Percentiles rank a stretch among this genome's conserved stretches.
phyloP scores from a whole-genome alignment of 257 asterid species.

The Solanum sparsipilum region DNA sequence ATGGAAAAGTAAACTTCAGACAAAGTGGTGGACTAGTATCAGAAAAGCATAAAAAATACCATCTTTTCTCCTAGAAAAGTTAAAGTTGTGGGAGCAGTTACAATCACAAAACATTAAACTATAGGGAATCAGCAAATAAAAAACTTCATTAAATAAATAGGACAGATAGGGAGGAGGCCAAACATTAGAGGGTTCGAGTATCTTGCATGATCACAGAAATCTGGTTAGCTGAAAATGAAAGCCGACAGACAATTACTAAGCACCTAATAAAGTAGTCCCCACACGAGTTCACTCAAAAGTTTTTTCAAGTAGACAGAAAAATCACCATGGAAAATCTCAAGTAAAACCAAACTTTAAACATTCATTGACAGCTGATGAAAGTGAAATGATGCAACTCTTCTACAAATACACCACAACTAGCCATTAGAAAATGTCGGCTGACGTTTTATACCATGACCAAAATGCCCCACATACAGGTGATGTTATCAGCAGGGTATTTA shows the following conservation, averaged over 20 bases:
- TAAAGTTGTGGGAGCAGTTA: slow-evolving; percentile 39
- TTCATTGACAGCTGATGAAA: slow-evolving; percentile 25
- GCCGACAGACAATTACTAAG: slow-evolving; percentile 30
- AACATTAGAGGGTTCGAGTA: slow-evolving; percentile 31
- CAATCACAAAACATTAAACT: slow-evolving; percentile 24
- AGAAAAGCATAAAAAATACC: slow-evolving; percentile 19
- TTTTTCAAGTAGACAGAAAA: slow-evolving; percentile 11
- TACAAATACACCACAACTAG: slow-evolving; percentile 23
- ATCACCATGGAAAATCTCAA: background rate
- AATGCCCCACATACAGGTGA: slow-evolving; percentile 18
- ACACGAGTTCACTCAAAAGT: slow-evolving; percentile 26
- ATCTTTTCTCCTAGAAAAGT: slow-evolving; percentile 14
- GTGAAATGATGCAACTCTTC: slow-evolving; percentile 46
- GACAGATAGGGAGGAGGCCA: slow-evolving; percentile 8
- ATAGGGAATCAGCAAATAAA: slow-evolving; percentile 10
- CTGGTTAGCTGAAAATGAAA: slow-evolving; percentile 32
- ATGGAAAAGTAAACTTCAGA: slow-evolving; percentile 6
- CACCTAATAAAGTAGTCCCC: slow-evolving; percentile 30
- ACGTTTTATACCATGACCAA: slow-evolving; percentile 13
- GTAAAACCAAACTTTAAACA: slow-evolving; percentile 5
- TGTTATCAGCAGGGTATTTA: background rate
- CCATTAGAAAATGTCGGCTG: slow-evolving; percentile 24
- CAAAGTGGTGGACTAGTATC: slow-evolving; percentile 28
- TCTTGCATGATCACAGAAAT: slow-evolving; percentile 55
- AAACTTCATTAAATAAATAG: slow-evolving; percentile 15